phyloP scores from a whole-genome alignment of 2,329 filamentous ascomycete species.

The Clarireedia paspali region DNA sequence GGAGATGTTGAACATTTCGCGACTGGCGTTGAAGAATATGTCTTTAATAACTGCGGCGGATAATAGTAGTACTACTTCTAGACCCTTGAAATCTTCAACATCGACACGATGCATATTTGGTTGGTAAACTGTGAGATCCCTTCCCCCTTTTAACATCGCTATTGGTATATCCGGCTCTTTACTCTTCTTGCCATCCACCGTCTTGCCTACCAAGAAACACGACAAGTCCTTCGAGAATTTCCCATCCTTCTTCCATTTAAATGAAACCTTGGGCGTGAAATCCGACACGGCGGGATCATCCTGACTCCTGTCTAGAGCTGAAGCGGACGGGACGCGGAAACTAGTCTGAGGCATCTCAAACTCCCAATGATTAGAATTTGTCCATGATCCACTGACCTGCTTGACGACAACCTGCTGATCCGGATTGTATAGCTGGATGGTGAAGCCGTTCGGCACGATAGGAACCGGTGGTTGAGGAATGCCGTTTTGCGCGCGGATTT shows the following conservation, averaged over 20 bases:
- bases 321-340: slow-evolving; percentile 73
- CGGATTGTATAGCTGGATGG: slow-evolving; percentile 88
- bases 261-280: slow-evolving; percentile 66
- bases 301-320: slow-evolving; percentile 67
- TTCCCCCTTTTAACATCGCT: slow-evolving; percentile 71
- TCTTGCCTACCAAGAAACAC: slow-evolving; percentile 77
- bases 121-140: slow-evolving; percentile 77
- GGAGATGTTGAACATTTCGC: slow-evolving; percentile 72
- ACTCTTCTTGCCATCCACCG: slow-evolving; percentile 64
- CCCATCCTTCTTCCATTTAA: slow-evolving; percentile 85
- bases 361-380: slow-evolving; percentile 73
- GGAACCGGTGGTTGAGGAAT: slow-evolving; percentile 59
- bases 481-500: slow-evolving; percentile 64
- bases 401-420: slow-evolving; percentile 72
- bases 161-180: slow-evolving; percentile 94
- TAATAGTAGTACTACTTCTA: slow-evolving; percentile 72
- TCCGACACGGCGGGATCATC: slow-evolving; percentile 47
- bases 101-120: slow-evolving; percentile 86
- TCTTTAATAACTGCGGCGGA: slow-evolving; percentile 58
- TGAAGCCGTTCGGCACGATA: slow-evolving; percentile 68
- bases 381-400: slow-evolving; percentile 70
- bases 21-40: slow-evolving; percentile 54
- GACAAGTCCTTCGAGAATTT: slow-evolving; percentile 81
- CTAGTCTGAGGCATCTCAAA: slow-evolving; percentile 85
- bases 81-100: slow-evolving; percentile 85